Percentiles rank a stretch among this genome's conserved stretches.
Conservation (phyloP, 805 yeast species). For the Teunomyces pallodes region DNA sequence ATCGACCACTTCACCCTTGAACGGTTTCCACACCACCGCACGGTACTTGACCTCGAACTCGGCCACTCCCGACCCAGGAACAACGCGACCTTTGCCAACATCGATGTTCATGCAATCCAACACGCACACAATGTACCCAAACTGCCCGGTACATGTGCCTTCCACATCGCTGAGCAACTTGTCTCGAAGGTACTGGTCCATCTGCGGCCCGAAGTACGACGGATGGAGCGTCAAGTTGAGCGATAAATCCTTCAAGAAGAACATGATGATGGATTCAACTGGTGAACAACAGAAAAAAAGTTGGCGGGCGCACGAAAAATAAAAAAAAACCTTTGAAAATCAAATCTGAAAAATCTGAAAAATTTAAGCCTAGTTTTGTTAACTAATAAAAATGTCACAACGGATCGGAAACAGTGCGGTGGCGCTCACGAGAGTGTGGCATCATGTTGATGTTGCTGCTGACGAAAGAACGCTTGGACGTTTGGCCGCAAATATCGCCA, state of each 20-base stretch:
- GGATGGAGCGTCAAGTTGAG: constrained; percentile 93
- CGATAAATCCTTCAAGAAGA: constrained; percentile 76
- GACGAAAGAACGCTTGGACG: constrained; percentile 90
- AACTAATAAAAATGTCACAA: constrained; percentile 37
- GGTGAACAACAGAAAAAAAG: too few relatives aligned
- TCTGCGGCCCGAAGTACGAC: constrained; percentile 94
- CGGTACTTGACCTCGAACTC: constrained; percentile 94
- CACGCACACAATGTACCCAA: constrained; percentile 95
- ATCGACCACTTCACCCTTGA: constrained; percentile 98
- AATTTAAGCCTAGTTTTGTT: background rate
- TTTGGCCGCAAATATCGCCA: constrained; percentile 84
- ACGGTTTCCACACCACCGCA: constrained; percentile 98
- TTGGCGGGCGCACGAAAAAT: background rate
- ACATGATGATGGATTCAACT: constrained; percentile 22
- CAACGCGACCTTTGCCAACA: constrained; percentile 88
- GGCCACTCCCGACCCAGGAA: constrained; percentile 91
- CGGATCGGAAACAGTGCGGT: constrained; percentile 57
- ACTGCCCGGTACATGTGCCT: constrained; percentile 98
- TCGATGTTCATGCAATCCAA: constrained; percentile 92
- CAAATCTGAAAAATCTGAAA: background rate
- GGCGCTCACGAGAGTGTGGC: constrained; percentile 89
- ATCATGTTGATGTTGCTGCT: constrained; percentile 84
- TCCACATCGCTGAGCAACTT: constrained; percentile 93
- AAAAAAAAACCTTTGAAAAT: too few relatives aligned
- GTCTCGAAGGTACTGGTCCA: constrained; percentile 89